Evolutionary conservation across 371 early-diverging fungal genomes (phyloP).

Genomic region (Furculomyces boomerangus): DNA sequence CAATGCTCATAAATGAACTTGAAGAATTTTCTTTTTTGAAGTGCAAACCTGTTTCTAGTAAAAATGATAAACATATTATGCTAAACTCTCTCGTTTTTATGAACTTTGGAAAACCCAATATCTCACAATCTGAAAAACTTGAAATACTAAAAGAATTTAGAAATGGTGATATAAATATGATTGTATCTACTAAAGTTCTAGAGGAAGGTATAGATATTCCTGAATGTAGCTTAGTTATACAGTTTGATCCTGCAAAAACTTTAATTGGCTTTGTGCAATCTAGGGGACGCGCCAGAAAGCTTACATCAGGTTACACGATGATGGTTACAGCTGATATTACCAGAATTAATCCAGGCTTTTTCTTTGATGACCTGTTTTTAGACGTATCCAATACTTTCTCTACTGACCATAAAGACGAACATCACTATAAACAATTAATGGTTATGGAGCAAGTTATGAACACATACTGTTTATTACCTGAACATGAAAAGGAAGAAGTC

Average conservation of each 20-base stretch:
- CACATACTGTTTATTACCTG: conserved; percentile 12
- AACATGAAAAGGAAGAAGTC: background rate
- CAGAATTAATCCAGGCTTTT: conserved; percentile 14
- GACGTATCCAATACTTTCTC: background rate
- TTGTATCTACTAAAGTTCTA: conserved; percentile 88
- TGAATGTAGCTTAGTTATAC: conserved; percentile 80
- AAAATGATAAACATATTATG: background rate
- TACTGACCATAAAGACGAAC: conserved; percentile 8
- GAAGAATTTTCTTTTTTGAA: background rate
- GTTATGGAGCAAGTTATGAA: conserved; percentile 17
- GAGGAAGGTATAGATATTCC: conserved; percentile 96
- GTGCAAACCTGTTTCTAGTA: background rate
- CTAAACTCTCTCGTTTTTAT: background rate
- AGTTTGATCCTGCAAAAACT: conserved; percentile 63
- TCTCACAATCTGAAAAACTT: background rate
- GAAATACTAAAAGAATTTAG: conserved; percentile 45
- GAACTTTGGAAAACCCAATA: background rate
- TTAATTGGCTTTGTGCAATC: conserved; percentile 75
- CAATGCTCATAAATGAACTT: background rate
- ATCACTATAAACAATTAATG: conserved; percentile 18
- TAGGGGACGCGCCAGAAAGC: conserved; percentile 77
- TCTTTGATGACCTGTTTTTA: background rate
- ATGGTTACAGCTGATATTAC: conserved; percentile 37
- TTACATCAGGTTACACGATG: conserved; percentile 52
- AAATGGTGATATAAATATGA: conserved; percentile 41